phyloP scores from a whole-genome alignment of 108 stramenopile species.

The Cyclotella distinguenda region DNA sequence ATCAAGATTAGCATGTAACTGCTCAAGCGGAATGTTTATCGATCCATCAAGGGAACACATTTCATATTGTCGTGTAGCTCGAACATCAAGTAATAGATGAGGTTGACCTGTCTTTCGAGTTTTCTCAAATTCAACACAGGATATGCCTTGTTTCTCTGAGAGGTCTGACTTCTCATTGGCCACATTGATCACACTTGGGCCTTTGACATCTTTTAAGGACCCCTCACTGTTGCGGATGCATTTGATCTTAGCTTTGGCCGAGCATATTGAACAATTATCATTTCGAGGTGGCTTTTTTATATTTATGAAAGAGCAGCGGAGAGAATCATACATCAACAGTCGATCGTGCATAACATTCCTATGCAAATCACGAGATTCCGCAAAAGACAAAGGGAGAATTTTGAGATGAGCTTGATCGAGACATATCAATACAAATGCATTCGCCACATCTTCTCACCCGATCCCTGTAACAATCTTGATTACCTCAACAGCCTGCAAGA shows the following conservation, averaged over 20 bases:
- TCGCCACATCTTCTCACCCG: conserved; percentile 42
- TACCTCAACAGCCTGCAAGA: conserved; percentile 89
- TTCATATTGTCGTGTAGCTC: conserved; percentile 70
- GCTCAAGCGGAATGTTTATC: conserved; percentile 64
- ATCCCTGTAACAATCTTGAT: conserved; percentile 87
- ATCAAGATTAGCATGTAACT: conserved; percentile 48
- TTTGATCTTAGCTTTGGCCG: conserved; percentile 59
- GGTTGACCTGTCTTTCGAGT: conserved; percentile 33
- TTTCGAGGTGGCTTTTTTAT: conserved; percentile 74
- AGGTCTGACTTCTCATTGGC: background rate
- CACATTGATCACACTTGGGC: conserved; percentile 41
- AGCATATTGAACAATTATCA: conserved; percentile 68
- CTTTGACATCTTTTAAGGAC: conserved; percentile 55
- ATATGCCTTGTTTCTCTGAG: conserved; percentile 37
- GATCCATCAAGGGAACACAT: conserved; percentile 72
- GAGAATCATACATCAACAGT: conserved; percentile 78
- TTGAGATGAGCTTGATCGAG: background rate
- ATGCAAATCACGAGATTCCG: too few species aligned
- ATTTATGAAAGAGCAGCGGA: conserved; percentile 68
- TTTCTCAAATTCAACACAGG: conserved; percentile 53
- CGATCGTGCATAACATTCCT: conserved; percentile 68
- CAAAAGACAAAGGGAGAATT: too few species aligned
- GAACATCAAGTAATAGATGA: conserved; percentile 80
- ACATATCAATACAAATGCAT: background rate
- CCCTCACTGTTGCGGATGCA: conserved; percentile 64